Evolutionary conservation across 2,329 filamentous ascomycete species (phyloP).

Genomic region (Cytospora paraplurivora): DNA sequence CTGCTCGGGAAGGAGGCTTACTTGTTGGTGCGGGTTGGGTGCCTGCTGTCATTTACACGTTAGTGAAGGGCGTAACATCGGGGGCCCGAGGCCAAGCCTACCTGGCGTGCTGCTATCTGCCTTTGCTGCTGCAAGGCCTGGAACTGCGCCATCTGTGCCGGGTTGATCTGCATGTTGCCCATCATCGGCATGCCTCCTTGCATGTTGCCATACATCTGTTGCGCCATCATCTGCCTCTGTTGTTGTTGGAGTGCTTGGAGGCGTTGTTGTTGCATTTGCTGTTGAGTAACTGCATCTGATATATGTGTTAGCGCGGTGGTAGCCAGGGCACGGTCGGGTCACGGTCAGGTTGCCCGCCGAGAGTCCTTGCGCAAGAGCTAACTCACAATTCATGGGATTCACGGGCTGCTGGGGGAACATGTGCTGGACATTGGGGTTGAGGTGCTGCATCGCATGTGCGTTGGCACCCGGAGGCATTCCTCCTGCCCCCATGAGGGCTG

Average conservation of each 20-base stretch:
- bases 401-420: constrained; percentile 60
- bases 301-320: constrained; percentile 31
- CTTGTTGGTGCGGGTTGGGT: constrained; percentile 30
- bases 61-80: not conserved
- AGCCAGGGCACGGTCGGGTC: not conserved
- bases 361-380: constrained; percentile 20
- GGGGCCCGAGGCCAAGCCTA: not conserved
- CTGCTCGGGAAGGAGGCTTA: constrained; percentile 31
- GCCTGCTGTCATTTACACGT: constrained; percentile 27
- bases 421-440: constrained; percentile 63
- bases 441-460: constrained; percentile 71
- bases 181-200: constrained; percentile 54
- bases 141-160: constrained; percentile 41
- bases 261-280: constrained; percentile 57
- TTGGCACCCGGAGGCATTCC: constrained; percentile 74
- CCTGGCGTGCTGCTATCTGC: constrained; percentile 26
- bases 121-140: constrained; percentile 34
- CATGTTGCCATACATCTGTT: constrained; percentile 56
- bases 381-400: constrained; percentile 41
- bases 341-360: constrained; percentile 2
- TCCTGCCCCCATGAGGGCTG: constrained; percentile 66
- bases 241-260: constrained; percentile 54
- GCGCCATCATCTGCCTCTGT: constrained; percentile 55
- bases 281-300: constrained; percentile 34
- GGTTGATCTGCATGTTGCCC: constrained; percentile 46